Evolutionary conservation across 208 protist genomes (phyloP).

Genomic region (Leishmania tropica): DNA sequence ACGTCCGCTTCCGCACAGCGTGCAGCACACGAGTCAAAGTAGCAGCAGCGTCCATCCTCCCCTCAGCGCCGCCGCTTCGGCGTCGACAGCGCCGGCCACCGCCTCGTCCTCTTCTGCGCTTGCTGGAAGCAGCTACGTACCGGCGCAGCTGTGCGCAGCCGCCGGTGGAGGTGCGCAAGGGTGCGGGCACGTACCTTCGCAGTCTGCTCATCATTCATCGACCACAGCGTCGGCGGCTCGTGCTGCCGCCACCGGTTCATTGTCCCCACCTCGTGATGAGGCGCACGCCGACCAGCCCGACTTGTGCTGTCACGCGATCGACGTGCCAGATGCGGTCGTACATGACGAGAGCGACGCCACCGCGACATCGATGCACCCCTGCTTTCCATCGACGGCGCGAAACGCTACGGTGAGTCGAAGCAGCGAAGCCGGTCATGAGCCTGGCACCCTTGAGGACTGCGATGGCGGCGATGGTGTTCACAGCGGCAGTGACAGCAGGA

Average conservation of each 20-base stretch:
- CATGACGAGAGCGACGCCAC: neutral
- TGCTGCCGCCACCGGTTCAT: neutral
- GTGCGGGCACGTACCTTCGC: neutral
- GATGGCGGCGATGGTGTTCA: neutral
- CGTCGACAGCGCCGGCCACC: neutral
- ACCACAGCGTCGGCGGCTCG: neutral
- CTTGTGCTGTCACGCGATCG: neutral
- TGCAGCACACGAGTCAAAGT: neutral
- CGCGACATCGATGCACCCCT: neutral
- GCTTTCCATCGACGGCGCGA: neutral
- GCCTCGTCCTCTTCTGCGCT: neutral
- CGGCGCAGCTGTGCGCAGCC: neutral
- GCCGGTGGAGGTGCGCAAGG: neutral
- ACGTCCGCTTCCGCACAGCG: neutral
- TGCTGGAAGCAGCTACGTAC: neutral
- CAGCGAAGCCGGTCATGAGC: neutral
- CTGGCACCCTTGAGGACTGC: neutral
- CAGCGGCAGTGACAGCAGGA: neutral
- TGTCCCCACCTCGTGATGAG: neutral
- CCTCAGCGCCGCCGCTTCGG: neutral
- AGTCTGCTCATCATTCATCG: neutral
- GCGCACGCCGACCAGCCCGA: neutral
- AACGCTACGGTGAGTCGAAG: neutral
- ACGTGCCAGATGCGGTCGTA: neutral
- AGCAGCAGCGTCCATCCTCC: neutral